phyloP scores from a whole-genome alignment of 306 rosid genomes.

The Vachellia collinsii region DNA sequence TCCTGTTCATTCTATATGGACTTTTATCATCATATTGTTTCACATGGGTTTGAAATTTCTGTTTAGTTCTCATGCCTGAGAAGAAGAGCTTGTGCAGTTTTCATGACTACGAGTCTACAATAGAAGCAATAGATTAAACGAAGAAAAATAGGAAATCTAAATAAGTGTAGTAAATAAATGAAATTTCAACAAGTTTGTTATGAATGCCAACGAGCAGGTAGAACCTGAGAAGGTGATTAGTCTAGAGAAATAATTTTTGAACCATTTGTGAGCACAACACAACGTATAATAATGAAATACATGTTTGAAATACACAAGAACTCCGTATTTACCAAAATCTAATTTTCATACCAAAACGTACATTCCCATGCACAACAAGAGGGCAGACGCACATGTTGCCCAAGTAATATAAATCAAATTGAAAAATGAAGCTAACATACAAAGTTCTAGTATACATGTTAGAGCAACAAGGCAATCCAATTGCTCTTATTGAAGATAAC shows the following conservation, averaged over 20 bases:
- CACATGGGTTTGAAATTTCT: too few relatives aligned
- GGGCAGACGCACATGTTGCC: background rate
- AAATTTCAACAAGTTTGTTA: background rate
- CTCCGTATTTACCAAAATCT: conserved; percentile 27
- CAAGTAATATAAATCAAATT: conserved; percentile 23
- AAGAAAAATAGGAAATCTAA: background rate
- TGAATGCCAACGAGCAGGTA: background rate
- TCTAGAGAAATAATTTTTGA: background rate
- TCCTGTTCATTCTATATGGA: too few relatives aligned
- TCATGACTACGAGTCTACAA: background rate
- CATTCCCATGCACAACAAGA: conserved; percentile 14
- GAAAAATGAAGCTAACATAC: conserved; percentile 20
- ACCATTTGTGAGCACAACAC: too few relatives aligned
- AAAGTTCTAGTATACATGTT: background rate
- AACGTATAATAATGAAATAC: conserved; percentile 1
- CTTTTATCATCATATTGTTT: too few relatives aligned
- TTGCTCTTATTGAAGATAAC: conserved; percentile 11
- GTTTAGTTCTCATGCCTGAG: background rate
- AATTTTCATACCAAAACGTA: conserved; percentile 18
- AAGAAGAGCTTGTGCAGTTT: background rate
- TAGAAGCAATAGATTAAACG: background rate
- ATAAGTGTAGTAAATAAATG: background rate
- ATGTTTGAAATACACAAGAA: background rate
- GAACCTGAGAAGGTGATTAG: background rate
- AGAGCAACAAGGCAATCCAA: background rate